Evolutionary conservation across 1,284 basidiomycete genomes (phyloP).

Genomic region (Ustilago xerochloae): DNA sequence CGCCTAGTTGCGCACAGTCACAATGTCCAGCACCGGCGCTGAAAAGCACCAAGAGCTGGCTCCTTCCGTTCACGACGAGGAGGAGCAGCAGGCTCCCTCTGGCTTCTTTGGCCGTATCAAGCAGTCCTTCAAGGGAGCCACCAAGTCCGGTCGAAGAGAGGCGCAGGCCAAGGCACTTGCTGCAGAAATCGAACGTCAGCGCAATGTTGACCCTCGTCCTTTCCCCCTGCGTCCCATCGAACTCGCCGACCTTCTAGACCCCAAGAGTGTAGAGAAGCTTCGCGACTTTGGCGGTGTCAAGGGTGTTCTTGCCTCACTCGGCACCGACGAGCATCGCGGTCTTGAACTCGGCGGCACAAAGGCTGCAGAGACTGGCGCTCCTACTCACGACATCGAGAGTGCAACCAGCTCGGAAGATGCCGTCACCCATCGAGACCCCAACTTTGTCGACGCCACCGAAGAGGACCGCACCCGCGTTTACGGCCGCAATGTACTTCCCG

Average conservation of each 20-base stretch:
- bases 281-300: conserved; percentile 79
- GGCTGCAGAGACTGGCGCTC: conserved; percentile 26
- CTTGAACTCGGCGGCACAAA: conserved; percentile 52
- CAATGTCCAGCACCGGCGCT: conserved; percentile 7
- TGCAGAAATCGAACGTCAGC: conserved; percentile 49
- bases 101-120: conserved; percentile 42
- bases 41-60: conserved; percentile 12
- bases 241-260: conserved; percentile 88
- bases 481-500: conserved; percentile 85
- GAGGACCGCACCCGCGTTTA: conserved; percentile 72
- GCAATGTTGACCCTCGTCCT: conserved; percentile 59
- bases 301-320: conserved; percentile 79
- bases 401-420: conserved; percentile 7
- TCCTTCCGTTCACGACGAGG: background rate
- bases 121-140: conserved; percentile 36
- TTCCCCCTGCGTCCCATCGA: conserved; percentile 74
- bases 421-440: conserved; percentile 16
- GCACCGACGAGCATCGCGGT: conserved; percentile 73
- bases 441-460: conserved; percentile 45
- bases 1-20: background rate
- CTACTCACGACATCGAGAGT: conserved; percentile 30
- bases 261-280: conserved; percentile 79
- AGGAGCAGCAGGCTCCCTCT: background rate
- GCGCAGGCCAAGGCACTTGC: conserved; percentile 52
- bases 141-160: conserved; percentile 41